Evolutionary conservation across 345 rosid species (phyloP), one percentile per base, ranked within the genome.

Genomic region (Boechera retrofracta): DNA sequence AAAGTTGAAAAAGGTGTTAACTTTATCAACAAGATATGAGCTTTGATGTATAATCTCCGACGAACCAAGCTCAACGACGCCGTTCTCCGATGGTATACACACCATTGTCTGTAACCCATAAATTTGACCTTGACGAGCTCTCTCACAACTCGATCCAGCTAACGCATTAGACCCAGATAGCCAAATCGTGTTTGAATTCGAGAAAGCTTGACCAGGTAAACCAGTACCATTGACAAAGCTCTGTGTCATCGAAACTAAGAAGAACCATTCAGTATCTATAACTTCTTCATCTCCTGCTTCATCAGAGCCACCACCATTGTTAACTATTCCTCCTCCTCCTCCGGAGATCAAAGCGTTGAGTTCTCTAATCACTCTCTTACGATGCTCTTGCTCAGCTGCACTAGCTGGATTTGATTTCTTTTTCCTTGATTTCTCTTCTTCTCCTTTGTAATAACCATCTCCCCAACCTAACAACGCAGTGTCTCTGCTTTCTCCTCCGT

Each of bases 201-300:
- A 84, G 29, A 89, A 79, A 39, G 95, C 92, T 79, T 86, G 93
- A n/a, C 95, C 95, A 3, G 97, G 97, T 13, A 94, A 77, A 35
- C 92, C 96, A 45, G 75, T 24, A 9, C 97, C 95, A 56, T 77
- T 84, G 24, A 83, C 71, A 55, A 94, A 94, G 12, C 93, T 85
- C 60, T 92, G 93, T 10, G 95, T 94, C 97, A 94, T 94, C 5
- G 97, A 92, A 35, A 94, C 84, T 26, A 94, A 86, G 72, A 90
- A 94, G 81, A 94, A 94, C 98, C 98, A 94, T 80, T 94, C 98
- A 2, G 91, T 88, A 60, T 94, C 98, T 9, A 97, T 87, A 48
- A 94, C 97, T 64, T 94, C 97, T 67, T 94, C 97, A 47, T 92
- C 98, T 24, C 88, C 84, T 6, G 89, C 89, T 33, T 89, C 98